Base-by-base conservation (phyloP, 139 green algal genomes). In the Trebouxia sp. region DNA sequence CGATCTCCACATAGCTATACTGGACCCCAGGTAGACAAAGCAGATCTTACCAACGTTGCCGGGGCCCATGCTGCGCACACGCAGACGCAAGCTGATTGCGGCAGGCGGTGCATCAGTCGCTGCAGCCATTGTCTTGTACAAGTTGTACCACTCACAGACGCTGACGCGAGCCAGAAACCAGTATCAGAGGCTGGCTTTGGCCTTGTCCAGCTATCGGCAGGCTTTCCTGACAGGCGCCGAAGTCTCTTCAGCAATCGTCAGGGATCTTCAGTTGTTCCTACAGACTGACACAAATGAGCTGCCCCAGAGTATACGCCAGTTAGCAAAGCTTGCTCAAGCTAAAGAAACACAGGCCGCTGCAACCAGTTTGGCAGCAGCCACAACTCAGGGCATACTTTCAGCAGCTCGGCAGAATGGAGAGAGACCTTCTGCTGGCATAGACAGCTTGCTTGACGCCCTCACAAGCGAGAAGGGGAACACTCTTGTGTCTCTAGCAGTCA, bases 401-500 rank as follows among this genome's bases (percentile, higher is more conserved):
- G 69, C 72, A 28, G 43, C 42, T 30, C n/a, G 45, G 12, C 9
- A 28, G 0, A 35, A 26, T 77, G 67, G 41, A 37, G 42, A 6
- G 24, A 43, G n/a, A 26, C 22, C 41, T n/a, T 77, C 41, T 37
- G 26, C 20, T 55, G 10, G 42, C n/a, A 5, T 65, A 28, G 72
- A 79, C 14, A 79, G 30, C 17, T 17, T 91, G 0, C 32, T 91
- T 5, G 76, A 58, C 11, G 86, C 86, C 32, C 65, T 91, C 41
- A 79, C 84, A 7, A 89, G 76, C 56, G 53, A 88, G 0, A 62
- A 55, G 10, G 87, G 87, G 9, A 72, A 85, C 39, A 80, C 43
- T 72, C 75, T 91, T 0, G 82, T 91, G 56, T 85, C 80, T 3
- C 78, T 91, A 26, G 87, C 75, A 8, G 83, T 91, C 47, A 81